Evolutionary conservation across 169 alveolate genomes (phyloP), one percentile per base, ranked within the genome.

Genomic region (Plasmodium blacklocki): DNA sequence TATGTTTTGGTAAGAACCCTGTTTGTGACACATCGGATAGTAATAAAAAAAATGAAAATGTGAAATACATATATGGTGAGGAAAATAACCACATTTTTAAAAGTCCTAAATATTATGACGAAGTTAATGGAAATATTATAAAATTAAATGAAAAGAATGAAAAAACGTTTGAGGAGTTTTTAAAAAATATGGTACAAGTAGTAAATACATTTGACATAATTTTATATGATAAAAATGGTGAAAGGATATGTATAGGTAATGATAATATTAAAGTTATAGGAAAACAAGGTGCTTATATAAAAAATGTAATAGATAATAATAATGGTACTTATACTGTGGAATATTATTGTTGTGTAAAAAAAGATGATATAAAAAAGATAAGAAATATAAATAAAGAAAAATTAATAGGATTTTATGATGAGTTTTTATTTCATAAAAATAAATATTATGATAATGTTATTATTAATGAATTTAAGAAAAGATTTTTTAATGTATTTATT

Each of bases 231-330:
- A 56, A 60, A 12, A 12, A 86, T 86, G 92, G 92, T 14, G 88
- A 71, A 72, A 86, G 85, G 68, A 49, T 86, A 72, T 19, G 62
- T 11, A 86, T 86, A 1, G 93, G 93, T 21, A 75, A 75, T 49
- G 90, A 88, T 18, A 73, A 63, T 50, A 72, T 88, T 58, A 75
- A 75, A 47, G 93, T 88, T 32, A 63, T 75, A 39, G 93, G 89
- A 5, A 75, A 74, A 43, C 73, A 64, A 15, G 93, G 93, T 2
- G 88, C 89, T 18, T 45, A 88, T 50, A 88, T 88, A 12, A 88
- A 88, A 73, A 68, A 75, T 2, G 87, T 88, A n/a, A 68, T 76
- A 23, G 93, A 88, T 18, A 88, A 88, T 67, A 43, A 59, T 58
- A 73, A 88, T 5, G 93, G 93, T 15, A 88, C 88, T 56, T 88